These are phyloP conservation scores for Fraxinus quadrangulata DNA, from an alignment of 257 asterid genomes.

Conservation along the genomic window DNA sequence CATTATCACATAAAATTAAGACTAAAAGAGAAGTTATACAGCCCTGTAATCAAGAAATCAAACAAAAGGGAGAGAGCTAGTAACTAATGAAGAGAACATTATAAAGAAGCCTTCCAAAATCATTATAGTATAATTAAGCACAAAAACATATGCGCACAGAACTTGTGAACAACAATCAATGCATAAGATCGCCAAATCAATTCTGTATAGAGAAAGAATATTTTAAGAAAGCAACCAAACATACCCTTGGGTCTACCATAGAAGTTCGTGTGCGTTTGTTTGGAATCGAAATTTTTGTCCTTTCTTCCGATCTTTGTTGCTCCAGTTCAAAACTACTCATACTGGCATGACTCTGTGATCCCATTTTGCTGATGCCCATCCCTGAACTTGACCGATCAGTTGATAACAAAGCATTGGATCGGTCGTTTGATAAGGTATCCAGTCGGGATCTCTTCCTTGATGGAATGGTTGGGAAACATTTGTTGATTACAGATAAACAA, in stretches of 20 bases:
- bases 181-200: not conserved
- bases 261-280: constrained; percentile 93
- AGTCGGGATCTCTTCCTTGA: constrained; percentile 84
- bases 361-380: constrained; percentile 51
- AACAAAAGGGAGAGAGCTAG: constrained; percentile 19
- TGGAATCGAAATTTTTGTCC: constrained; percentile 60
- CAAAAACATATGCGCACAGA: constrained; percentile 17
- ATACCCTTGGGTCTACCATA: constrained; percentile 67
- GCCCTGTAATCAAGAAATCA: constrained; percentile 18
- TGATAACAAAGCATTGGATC: constrained; percentile 53
- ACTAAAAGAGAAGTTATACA: constrained; percentile 14
- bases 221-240: constrained; percentile 11
- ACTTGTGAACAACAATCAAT: not conserved
- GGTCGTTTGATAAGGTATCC: constrained; percentile 70
- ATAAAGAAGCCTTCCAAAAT: constrained; percentile 3
- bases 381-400: constrained; percentile 67
- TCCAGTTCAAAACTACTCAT: constrained; percentile 67
- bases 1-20: constrained; percentile 23
- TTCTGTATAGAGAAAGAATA: not conserved
- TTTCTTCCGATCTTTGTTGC: constrained; percentile 67
- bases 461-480: constrained; percentile 77
- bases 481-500: constrained; percentile 77
- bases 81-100: constrained; percentile 17
- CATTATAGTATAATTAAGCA: not conserved
- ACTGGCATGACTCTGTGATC: constrained; percentile 58